Conservation (phyloP, 2,329 filamentous ascomycete genomes). For the Paecilomyces sp. region DNA sequence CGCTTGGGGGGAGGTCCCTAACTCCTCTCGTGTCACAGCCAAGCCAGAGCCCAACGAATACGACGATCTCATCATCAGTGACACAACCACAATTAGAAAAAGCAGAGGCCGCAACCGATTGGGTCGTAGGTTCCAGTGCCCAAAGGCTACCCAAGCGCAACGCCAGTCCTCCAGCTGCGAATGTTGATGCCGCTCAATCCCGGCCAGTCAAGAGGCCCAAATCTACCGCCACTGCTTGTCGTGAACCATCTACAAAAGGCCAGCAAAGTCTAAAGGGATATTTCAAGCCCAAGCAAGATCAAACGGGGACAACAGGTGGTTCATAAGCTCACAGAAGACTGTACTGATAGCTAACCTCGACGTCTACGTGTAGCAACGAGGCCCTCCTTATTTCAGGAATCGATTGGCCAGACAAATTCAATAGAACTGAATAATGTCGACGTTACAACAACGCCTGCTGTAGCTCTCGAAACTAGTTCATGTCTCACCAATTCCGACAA, state of each 20-base stretch:
- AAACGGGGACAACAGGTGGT: slow-evolving; percentile 10
- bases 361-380: neutral
- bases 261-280: slow-evolving; percentile 68
- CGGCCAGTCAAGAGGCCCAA: slow-evolving; percentile 47
- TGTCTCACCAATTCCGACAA: slow-evolving; percentile 6
- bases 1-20: slow-evolving; percentile 9
- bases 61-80: neutral
- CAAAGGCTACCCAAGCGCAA: slow-evolving; percentile 7
- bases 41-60: neutral
- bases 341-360: neutral
- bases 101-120: neutral
- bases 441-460: neutral
- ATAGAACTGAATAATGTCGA: neutral
- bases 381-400: neutral
- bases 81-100: neutral
- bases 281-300: slow-evolving; percentile 56
- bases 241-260: slow-evolving; percentile 32
- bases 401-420: neutral
- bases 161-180: slow-evolving; percentile 23
- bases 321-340: neutral
- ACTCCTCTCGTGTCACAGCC: neutral
- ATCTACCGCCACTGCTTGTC: slow-evolving; percentile 20
- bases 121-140: neutral
- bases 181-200: slow-evolving; percentile 11
- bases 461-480: neutral